phyloP scores from a whole-genome alignment of 768 basidiomycete species.

The Suillus sp. region DNA sequence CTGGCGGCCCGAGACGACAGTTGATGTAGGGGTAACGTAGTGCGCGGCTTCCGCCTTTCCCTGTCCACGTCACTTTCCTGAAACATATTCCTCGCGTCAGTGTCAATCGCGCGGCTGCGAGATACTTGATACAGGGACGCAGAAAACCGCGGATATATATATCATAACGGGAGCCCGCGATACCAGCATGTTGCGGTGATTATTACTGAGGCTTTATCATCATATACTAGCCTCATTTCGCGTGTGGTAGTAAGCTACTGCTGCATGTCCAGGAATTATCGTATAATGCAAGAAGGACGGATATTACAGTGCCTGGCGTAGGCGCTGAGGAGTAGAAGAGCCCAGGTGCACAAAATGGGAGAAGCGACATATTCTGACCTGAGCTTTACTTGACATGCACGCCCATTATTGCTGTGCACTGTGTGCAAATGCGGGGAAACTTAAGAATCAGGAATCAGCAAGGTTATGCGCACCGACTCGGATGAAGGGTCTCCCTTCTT shows the following conservation, averaged over 20 bases:
- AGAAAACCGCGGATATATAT: slow-evolving; percentile 21
- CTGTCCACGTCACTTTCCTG: slow-evolving; percentile 18
- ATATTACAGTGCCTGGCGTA: background rate
- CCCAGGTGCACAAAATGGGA: background rate
- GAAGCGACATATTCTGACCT: background rate
- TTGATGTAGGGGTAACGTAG: slow-evolving; percentile 19
- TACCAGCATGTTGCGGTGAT: slow-evolving; percentile 9
- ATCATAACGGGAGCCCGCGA: slow-evolving; percentile 3
- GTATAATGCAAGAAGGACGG: background rate
- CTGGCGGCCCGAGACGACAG: slow-evolving; percentile 14
- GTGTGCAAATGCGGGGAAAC: slow-evolving; percentile 22
- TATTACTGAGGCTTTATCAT: background rate
- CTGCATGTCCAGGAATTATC: slow-evolving; percentile 2
- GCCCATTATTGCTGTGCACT: slow-evolving; percentile 14
- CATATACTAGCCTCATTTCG: slow-evolving; percentile 2
- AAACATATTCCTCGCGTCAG: slow-evolving; percentile 20
- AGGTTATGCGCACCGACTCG: background rate
- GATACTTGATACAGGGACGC: slow-evolving; percentile 20
- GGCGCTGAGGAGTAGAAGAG: background rate
- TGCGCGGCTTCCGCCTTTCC: slow-evolving; percentile 16
- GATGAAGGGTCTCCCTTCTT: background rate
- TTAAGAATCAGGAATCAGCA: background rate
- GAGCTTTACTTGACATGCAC: background rate
- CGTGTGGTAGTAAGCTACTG: background rate
- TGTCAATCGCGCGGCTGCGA: slow-evolving; percentile 22